Evolutionary conservation across 1,139 yeast genomes (phyloP), one percentile per base, ranked within the genome.

Genomic region (Eremothecium gossypii): DNA sequence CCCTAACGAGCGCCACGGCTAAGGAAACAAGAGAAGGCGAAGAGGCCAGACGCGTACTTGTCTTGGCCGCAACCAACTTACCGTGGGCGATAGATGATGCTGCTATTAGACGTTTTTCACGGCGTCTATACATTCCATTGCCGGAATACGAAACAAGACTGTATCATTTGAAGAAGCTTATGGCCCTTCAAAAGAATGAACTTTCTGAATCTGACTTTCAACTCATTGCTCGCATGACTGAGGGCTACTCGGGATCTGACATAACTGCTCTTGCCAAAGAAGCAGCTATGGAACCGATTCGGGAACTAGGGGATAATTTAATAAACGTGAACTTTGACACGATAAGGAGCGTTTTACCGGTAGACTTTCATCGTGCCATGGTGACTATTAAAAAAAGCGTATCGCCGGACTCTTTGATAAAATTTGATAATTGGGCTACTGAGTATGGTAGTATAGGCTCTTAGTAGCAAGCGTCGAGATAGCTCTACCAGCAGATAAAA

Each of bases 61-160:
- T 78, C 7, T 57, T 77, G 29, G 83, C 81, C 2, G 83, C 83
- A 1, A 77, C 83, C 2, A 77, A 77, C 53, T 58, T 77, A 42
- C 84, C 84, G 1, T 78, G 84, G 84, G 70, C 76, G 10, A 77
- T 78, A 47, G 83, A 77, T 58, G 83, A 77, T 49, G 83, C 83
- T 1, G 82, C 83, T 3, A 64, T 83, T 53, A 67, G 83, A 57
- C 64, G 83, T 47, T 78, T 78, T 54, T 76, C 76, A 3, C 69
- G 77, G 52, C 64, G 83, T 44, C 73, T 76, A 41, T 76, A 77
- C 54, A 76, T 78, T 40, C 83, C 83, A n/a, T 61, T 78, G 34
- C 83, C 84, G 0, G 83, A 77, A 49, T 71, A 61, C 38, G 79
- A 74, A 43, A 75, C 82, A 0, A 58, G 84, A 43, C 61, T 66